Base-by-base conservation (phyloP, 495 filamentous ascomycete species). In the Penicillium lagena region DNA sequence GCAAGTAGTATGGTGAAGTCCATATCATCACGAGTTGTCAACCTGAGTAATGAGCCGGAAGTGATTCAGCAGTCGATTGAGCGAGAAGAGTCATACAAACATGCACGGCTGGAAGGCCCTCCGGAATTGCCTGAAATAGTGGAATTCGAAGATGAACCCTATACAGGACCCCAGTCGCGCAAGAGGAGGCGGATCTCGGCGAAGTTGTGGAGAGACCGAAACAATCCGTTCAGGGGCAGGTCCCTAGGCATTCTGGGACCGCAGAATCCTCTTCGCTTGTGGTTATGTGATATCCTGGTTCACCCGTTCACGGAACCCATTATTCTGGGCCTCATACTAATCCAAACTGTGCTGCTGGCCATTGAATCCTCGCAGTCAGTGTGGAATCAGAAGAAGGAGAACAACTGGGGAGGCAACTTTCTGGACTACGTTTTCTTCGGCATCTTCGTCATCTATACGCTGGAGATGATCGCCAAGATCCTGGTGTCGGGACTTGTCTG, bases 21-120 rank as follows among this genome's bases (percentile, higher is more conserved):
- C 52, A 94, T 97, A 81, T 96, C 94, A 13, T 89, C 96, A 66
- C 89, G 93, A 63, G 89, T 99, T 45, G 93, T 97, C 56, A 96
- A 96, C 60, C 73, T 99, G 46, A 95, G 91, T 68, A 95, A 93
- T 56, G 90, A 96, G 52, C 78, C 83, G 7, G 81, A 85, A 50
- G 68, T 87, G 31, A 75, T 93, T 13, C 87, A 91, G 50, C 83
- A 89, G 49, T 78, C 76, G n/a, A 75, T 85, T 27, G 71, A 79
- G 41, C 75, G 85, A 47, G 80, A 89, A 46, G 81, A 85, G 40
- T 78, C 75, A 7, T 56, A 69, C 34, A 74, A 67, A 49, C 71
- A 70, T 48, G 55, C 75, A 27, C 68, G 75, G 45, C 55, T 77
- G 54, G 70, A 80, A 29, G 75, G 58, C 38, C 78, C 76, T 10